Evolutionary conservation across 495 filamentous ascomycete species (phyloP), one percentile per base, ranked within the genome.

Genomic region (Talaromyces wortmannii): DNA sequence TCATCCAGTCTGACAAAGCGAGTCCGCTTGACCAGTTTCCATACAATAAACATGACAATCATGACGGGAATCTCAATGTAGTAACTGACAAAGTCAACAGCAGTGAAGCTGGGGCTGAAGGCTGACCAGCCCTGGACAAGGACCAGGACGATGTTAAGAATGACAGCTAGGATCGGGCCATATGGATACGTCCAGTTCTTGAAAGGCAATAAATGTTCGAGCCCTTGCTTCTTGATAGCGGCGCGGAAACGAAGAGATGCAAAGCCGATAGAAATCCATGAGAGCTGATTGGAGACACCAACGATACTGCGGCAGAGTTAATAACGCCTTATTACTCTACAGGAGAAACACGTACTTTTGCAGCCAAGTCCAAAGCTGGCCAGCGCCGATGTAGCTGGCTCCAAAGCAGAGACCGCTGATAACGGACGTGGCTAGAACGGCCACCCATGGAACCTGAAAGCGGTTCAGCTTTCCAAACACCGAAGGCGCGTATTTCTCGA

Each of bases 241-340:
- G 70, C 61, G 18, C 82, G 78, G 69, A 85, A 85, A 31, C 82
- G 78, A 40, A 85, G 67, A 4, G 80, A 83, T 5, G 81, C 77
- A 45, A 84, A 63, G 17, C 78, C 70, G 55, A 85, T 85, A 51
- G 74, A 73, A 56, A 80, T 74, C 82, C 82, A 85, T 36, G 78
- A 79, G 5, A 85, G 65, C 63, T 84, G 82, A 58, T 84, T 85
- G 0, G 81, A 83, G 11, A 85, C 82, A 11, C 81, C 82, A 44
- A 84, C 82, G 52, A 85, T 75, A 48, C 62, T 74, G 60, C 11
- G 57, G 49, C 53, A 57, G 17, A 44, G 56, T 62, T 60, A 62
- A 6, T 55, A 48, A 32, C 48, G 6, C 11, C 7, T 31, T 13
- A 23, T 31, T 12, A 33, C 45, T 18, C 31, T 4, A 33, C 32